Evolutionary conservation across 2,329 filamentous ascomycete species (phyloP).

Genomic region (Cladophialophora immunda): DNA sequence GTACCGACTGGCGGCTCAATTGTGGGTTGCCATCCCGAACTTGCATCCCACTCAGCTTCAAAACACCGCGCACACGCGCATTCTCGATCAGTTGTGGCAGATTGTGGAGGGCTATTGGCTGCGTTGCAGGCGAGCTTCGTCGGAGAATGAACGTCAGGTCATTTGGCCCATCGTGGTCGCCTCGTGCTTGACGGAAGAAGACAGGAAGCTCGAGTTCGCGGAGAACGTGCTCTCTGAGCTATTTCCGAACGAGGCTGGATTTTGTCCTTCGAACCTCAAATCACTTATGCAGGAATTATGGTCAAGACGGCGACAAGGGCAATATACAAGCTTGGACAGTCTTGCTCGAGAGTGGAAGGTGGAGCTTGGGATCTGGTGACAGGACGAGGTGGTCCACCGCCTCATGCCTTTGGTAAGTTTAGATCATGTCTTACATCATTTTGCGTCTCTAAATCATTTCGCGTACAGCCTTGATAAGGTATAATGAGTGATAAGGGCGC

Average conservation of each 20-base stretch:
- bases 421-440: too few relatives aligned
- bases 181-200: not conserved
- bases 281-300: not conserved
- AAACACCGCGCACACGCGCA: not conserved
- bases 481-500: too few relatives aligned
- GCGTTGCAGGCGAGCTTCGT: not conserved
- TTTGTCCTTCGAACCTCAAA: not conserved
- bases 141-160: not conserved
- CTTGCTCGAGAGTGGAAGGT: not conserved
- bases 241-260: not conserved
- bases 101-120: not conserved
- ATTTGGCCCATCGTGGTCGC: not conserved
- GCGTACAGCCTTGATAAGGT: too few relatives aligned
- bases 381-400: too few relatives aligned
- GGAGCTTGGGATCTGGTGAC: not conserved
- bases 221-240: slow-evolving; percentile 3
- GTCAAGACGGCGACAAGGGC: not conserved
- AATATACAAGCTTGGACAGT: not conserved
- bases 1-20: not conserved
- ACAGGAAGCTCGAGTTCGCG: not conserved
- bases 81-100: not conserved
- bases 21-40: not conserved
- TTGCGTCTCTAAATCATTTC: too few relatives aligned
- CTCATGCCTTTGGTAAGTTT: too few relatives aligned
- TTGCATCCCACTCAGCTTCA: not conserved